Base-by-base conservation (phyloP, 2,329 filamentous ascomycete species). In the Claviceps cyperi region DNA sequence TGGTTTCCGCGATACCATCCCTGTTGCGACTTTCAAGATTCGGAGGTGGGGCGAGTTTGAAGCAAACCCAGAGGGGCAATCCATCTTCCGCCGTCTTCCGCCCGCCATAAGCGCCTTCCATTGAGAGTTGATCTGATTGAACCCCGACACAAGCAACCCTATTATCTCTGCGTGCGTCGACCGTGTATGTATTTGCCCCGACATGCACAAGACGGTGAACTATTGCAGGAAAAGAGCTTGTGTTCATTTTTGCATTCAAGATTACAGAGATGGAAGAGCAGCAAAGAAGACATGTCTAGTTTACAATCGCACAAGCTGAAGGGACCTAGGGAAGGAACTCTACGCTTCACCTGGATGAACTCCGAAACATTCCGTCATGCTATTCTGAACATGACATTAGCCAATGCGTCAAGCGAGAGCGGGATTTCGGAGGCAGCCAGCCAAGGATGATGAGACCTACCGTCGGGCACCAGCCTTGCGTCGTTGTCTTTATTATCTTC, bases 401-500 rank as follows among this genome's bases (percentile, higher is more conserved):
- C 46, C 46, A 40, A 21, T 17, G 35, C 37, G 32, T 3, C 9
- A n/a, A n/a, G 6, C 13, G 21, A 6, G 28, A 24, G 37, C 19
- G 15, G 46, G 24, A 22, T 14, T 35, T 6, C 9, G 38, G 9
- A 17, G 47, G n/a, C 22, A n/a, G 32, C 22, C n/a, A 40, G 37
- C 38, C 38, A 14, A 21, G 15, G 3, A 36, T 36, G 17, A 46
- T 17, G 21, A 21, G 13, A 56, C 64, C 59, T 56, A 70, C 67
- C 71, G 57, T 69, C 72, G 37, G 66, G 62, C n/a, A 64, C 64
- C 19, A 71, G 60, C 39, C 66, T 65, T 11, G 80, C 71, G 63
- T 97, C 91, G 54, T 87, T 92, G 57, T 97, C 92, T 60, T 81
- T 86, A 59, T 87, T 90, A 61, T 90, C 86, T 57, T 92, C 88